phyloP scores from a whole-genome alignment of 805 yeast species.

The Saccharomycopsis sp. region DNA sequence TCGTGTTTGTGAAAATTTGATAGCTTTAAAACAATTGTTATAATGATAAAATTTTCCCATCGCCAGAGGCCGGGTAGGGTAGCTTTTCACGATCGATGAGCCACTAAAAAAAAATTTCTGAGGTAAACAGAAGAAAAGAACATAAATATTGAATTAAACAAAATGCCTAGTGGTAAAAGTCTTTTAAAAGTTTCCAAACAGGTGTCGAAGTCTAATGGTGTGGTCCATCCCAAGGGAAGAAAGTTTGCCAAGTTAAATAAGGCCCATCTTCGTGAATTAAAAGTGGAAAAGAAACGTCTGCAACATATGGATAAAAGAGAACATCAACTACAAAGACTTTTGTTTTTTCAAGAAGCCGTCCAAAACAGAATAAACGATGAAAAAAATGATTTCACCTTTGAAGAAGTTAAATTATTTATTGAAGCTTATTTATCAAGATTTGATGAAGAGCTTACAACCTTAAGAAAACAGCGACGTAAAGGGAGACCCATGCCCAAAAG shows the following conservation, averaged over 20 bases:
- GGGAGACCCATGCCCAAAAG: conserved; percentile 75
- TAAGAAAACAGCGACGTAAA: conserved; percentile 60
- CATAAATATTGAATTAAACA: no score
- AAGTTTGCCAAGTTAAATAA: conserved; percentile 75
- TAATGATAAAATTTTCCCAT: no score
- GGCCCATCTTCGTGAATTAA: conserved; percentile 79
- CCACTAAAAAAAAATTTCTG: no score
- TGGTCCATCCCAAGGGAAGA: conserved; percentile 80
- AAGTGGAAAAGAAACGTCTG: conserved; percentile 49
- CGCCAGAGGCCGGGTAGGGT: no score
- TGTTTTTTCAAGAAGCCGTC: conserved; percentile 47
- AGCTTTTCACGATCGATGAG: no score
- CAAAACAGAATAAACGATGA: conserved; percentile 31
- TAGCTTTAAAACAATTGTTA: no score
- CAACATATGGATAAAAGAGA: conserved; percentile 48
- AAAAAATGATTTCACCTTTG: conserved; percentile 36
- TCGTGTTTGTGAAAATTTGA: no score
- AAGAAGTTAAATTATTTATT: conserved; percentile 52
- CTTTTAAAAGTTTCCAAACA: conserved; percentile 55
- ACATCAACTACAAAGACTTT: conserved; percentile 46
- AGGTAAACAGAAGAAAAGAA: no score
- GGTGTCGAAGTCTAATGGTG: conserved; percentile 41
- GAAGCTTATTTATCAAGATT: conserved; percentile 56
- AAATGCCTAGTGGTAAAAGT: conserved; percentile 68
- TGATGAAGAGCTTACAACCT: conserved; percentile 61